phyloP scores from a whole-genome alignment of 2,329 filamentous ascomycete species.

The Verticillium klebahnii region DNA sequence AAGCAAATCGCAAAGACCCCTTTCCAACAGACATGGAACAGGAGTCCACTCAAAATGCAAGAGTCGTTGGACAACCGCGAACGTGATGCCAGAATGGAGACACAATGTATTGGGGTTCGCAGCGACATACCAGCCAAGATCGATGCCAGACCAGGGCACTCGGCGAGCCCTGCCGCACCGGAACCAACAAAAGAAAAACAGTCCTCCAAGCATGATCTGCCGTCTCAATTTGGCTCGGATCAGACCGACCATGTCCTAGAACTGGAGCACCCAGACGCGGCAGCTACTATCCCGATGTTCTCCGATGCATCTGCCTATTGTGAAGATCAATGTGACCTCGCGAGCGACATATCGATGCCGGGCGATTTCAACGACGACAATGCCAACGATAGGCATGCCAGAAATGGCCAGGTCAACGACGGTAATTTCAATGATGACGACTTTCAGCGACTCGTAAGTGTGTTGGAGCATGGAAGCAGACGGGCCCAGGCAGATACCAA shows the following conservation, averaged over 20 bases:
- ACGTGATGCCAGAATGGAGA: background rate
- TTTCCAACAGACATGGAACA: background rate
- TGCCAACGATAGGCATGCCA: too few species aligned
- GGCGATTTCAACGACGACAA: background rate
- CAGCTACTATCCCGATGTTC: background rate
- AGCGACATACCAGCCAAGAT: too few species aligned
- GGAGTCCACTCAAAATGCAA: background rate
- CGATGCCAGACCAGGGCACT: too few species aligned
- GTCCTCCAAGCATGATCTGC: background rate
- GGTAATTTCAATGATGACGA: too few species aligned
- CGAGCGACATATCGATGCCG: background rate
- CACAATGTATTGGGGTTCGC: too few species aligned
- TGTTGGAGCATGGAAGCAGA: too few species aligned
- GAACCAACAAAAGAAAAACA: background rate
- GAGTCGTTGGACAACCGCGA: background rate
- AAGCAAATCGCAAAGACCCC: background rate
- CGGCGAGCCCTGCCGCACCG: too few species aligned
- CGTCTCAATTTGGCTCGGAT: background rate
- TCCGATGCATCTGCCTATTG: background rate
- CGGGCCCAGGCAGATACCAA: too few species aligned
- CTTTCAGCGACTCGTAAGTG: too few species aligned
- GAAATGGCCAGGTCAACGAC: background rate
- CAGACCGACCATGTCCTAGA: background rate
- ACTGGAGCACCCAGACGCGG: background rate
- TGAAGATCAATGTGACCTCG: background rate